Evolutionary conservation across 1,284 basidiomycete genomes (phyloP).

Genomic region (Naganishia sp.): DNA sequence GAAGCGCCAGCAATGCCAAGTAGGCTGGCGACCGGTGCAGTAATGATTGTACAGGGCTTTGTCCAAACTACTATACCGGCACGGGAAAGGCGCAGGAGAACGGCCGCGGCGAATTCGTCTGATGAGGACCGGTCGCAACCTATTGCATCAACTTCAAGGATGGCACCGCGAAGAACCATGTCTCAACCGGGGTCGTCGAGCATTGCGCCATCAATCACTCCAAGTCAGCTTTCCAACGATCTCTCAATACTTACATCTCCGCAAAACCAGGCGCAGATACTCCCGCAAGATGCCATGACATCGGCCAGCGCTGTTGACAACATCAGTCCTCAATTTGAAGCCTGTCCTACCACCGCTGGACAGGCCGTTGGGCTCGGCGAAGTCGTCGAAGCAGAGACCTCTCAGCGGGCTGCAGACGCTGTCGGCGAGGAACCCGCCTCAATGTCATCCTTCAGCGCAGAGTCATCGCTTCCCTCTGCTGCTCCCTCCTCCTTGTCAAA

Average conservation of each 20-base stretch:
- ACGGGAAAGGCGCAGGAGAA: conserved; percentile 26
- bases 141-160: not conserved
- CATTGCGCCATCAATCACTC: not conserved
- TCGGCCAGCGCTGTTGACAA: not conserved
- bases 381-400: too few species aligned
- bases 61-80: conserved; percentile 43
- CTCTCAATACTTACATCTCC: not conserved
- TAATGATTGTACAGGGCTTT: conserved; percentile 52
- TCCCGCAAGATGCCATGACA: too few species aligned
- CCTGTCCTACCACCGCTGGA: not conserved
- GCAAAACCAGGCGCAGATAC: too few species aligned
- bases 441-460: too few species aligned
- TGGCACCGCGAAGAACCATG: not conserved
- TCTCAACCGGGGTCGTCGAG: not conserved
- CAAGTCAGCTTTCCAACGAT: not conserved
- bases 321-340: not conserved
- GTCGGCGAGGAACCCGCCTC: too few species aligned
- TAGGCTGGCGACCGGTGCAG: conserved; percentile 44
- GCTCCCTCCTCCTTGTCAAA: too few species aligned
- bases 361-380: too few species aligned
- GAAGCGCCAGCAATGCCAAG: not conserved
- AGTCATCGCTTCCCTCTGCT: too few species aligned
- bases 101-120: not conserved
- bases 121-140: too few species aligned
- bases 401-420: too few species aligned